Evolutionary conservation across 148 eudicot species (phyloP).

Genomic region (Rhododendron molle): DNA sequence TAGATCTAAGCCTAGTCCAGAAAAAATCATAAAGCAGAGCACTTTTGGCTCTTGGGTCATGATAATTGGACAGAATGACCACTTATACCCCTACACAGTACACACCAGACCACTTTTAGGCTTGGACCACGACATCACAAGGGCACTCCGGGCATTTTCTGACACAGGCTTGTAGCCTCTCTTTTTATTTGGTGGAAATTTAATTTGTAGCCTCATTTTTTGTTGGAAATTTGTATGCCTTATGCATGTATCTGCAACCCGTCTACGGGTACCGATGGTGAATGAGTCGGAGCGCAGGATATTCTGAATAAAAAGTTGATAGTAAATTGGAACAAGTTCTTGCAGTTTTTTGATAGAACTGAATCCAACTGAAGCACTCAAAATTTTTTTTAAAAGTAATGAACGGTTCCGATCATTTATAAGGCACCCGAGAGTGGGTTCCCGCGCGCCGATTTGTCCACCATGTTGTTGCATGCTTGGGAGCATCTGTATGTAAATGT

Average conservation of each 20-base stretch:
- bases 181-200: not conserved
- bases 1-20: constrained; percentile 1
- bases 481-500: no score
- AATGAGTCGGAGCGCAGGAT: no score
- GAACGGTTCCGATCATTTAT: no score
- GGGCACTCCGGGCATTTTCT: constrained; percentile 41
- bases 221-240: no score
- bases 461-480: no score
- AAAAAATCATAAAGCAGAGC: constrained; percentile 11
- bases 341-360: not conserved
- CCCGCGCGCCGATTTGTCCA: not conserved
- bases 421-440: not conserved
- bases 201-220: not conserved
- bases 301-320: no score
- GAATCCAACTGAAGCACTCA: no score
- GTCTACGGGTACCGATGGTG: no score
- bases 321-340: no score
- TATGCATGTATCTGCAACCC: no score
- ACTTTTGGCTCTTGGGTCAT: not conserved
- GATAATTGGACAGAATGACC: constrained; percentile 13
- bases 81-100: constrained; percentile 21
- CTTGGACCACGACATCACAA: constrained; percentile 21
- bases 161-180: constrained; percentile 1
- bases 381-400: no score
- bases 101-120: not conserved